A percentile compares a stretch with the other conserved stretches of the same genome.
These are phyloP conservation scores for Ilex paraguariensis DNA, from an alignment of 305 asterid species.

Conservation along the genomic window DNA sequence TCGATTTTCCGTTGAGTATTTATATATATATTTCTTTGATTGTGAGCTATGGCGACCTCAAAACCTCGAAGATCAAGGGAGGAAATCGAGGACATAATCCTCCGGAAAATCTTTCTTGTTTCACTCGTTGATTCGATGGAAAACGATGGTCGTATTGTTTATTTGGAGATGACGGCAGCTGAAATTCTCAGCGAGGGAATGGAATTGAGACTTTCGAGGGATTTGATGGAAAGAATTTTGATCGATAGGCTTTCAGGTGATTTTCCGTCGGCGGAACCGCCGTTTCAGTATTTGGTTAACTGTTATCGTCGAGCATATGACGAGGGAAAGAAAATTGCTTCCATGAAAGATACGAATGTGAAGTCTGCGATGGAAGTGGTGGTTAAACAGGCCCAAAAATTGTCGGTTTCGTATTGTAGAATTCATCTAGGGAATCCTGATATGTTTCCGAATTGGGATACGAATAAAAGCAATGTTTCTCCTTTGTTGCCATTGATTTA, in stretches of 20 bases:
- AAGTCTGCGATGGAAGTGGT: conserved; percentile 65
- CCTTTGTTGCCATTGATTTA: conserved; percentile 68
- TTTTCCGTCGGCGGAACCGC: conserved; percentile 64
- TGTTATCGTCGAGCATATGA: conserved; percentile 76
- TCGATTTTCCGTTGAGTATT: too few species aligned
- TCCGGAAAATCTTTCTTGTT: conserved; percentile 76
- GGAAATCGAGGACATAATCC: conserved; percentile 87
- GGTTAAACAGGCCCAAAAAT: conserved; percentile 66
- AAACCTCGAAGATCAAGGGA: conserved; percentile 64
- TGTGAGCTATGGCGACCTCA: conserved; percentile 44
- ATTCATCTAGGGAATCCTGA: conserved; percentile 80
- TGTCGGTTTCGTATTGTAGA: conserved; percentile 69
- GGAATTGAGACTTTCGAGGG: conserved; percentile 64
- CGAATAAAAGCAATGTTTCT: conserved; percentile 39
- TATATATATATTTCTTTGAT: background rate
- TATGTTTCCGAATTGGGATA: conserved; percentile 68
- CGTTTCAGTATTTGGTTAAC: conserved; percentile 63
- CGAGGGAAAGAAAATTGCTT: conserved; percentile 66
- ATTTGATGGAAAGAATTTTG: conserved; percentile 70
- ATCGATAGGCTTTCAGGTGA: conserved; percentile 80
- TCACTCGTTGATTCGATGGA: conserved; percentile 71
- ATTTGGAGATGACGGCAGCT: conserved; percentile 78
- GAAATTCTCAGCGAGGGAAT: conserved; percentile 84
- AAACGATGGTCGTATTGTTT: conserved; percentile 59
- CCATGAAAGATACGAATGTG: conserved; percentile 64